Conservation (phyloP, 495 filamentous ascomycete genomes). For the Aspergillus homomorphus region DNA sequence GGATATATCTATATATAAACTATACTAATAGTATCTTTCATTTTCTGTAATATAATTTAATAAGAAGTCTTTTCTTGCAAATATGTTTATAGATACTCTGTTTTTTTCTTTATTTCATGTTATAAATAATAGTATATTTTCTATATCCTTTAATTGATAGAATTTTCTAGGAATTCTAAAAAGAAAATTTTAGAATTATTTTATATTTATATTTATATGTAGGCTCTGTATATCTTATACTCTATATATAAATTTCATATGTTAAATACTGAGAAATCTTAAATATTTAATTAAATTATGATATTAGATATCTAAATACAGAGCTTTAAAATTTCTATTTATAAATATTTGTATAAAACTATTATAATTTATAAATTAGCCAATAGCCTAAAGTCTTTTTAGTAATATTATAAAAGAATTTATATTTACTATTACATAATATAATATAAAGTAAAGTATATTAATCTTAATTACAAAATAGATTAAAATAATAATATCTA, state of each 20-base stretch:
- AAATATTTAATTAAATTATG: background rate
- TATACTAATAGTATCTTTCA: no score
- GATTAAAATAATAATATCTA: background rate
- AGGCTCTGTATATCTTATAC: no score
- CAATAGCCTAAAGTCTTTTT: constrained; percentile 6
- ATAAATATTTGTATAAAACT: background rate
- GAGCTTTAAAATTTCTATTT: background rate
- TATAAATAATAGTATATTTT: no score
- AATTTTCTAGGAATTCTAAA: no score
- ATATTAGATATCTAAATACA: background rate
- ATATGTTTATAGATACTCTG: no score
- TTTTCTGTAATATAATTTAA: no score
- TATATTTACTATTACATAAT: background rate
- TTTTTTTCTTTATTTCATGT: no score
- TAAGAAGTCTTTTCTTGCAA: no score
- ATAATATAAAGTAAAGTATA: background rate
- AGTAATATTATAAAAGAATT: background rate
- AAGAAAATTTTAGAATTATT: no score
- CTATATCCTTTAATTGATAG: background rate
- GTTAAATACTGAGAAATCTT: no score
- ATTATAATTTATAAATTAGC: background rate
- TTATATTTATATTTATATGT: no score
- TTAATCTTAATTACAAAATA: background rate
- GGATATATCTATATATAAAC: background rate
- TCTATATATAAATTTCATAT: background rate